phyloP scores from a whole-genome alignment of 345 rosid genomes.

The Cardamine resedifolia region DNA sequence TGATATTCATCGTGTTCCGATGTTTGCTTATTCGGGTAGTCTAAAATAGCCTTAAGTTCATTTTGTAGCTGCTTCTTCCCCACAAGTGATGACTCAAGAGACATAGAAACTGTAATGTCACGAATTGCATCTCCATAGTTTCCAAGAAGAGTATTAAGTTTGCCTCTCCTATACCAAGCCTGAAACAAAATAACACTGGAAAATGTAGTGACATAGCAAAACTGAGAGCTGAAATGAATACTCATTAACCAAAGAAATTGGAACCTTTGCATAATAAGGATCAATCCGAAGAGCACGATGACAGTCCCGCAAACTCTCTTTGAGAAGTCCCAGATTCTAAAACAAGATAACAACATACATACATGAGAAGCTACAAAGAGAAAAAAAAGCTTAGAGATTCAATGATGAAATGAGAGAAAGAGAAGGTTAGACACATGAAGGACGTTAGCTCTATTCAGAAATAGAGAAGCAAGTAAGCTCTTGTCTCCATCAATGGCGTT shows the following conservation, averaged over 20 bases:
- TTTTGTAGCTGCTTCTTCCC: constrained; percentile 79
- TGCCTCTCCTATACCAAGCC: constrained; percentile 91
- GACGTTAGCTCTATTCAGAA: constrained; percentile 66
- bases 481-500: constrained; percentile 53
- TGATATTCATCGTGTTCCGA: constrained; percentile 7
- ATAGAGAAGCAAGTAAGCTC: constrained; percentile 69
- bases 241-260: background rate
- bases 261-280: constrained; percentile 75
- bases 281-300: constrained; percentile 70
- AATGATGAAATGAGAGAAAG: background rate
- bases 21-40: constrained; percentile 25
- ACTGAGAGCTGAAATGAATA: background rate
- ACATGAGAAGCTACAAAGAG: background rate
- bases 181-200: constrained; percentile 15
- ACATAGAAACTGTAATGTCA: constrained; percentile 58
- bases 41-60: constrained; percentile 49
- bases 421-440: constrained; percentile 43
- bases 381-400: background rate
- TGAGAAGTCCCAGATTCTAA: constrained; percentile 52
- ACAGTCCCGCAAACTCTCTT: constrained; percentile 72
- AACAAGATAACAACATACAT: background rate
- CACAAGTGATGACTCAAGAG: constrained; percentile 48
- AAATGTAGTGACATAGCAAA: background rate
- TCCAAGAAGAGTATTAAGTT: constrained; percentile 59
- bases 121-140: constrained; percentile 51